Percentiles rank a stretch among this genome's conserved stretches.
Conservation (phyloP, 2,329 filamentous ascomycete genomes). For the Colletotrichum truncatum region DNA sequence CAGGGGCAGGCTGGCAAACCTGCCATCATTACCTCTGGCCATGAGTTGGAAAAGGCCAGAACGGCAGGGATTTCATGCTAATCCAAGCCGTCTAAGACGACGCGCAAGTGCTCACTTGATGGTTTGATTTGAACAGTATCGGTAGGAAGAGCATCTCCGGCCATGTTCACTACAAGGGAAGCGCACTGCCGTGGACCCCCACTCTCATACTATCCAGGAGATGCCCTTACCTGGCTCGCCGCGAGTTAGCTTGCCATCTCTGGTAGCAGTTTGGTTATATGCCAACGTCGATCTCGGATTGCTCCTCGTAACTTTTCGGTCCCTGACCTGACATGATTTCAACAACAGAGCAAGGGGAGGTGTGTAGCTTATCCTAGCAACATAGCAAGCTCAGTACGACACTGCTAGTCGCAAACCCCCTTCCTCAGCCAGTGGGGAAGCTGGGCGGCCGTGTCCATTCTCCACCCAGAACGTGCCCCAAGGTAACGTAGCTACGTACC, state of each 20-base stretch:
- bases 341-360: not conserved
- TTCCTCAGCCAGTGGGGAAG: conserved; percentile 12
- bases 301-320: not conserved
- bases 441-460: conserved; percentile 14
- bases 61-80: no score
- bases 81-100: no score
- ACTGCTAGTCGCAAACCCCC: not conserved
- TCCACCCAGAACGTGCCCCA: conserved; percentile 15
- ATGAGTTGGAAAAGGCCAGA: no score
- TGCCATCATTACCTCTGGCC: no score
- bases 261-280: no score
- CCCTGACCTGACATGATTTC: conserved; percentile 5
- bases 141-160: not conserved
- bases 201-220: not conserved
- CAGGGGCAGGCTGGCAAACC: no score
- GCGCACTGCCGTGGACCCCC: not conserved
- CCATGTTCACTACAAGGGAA: not conserved
- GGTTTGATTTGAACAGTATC: not conserved
- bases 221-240: not conserved
- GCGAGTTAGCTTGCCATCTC: not conserved
- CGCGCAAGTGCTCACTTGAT: no score
- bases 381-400: conserved; percentile 8
- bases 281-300: not conserved
- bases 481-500: no score
- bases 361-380: conserved; percentile 18